Base-by-base conservation (phyloP, 768 basidiomycete genomes). In the Leccinum aurantiacum region DNA sequence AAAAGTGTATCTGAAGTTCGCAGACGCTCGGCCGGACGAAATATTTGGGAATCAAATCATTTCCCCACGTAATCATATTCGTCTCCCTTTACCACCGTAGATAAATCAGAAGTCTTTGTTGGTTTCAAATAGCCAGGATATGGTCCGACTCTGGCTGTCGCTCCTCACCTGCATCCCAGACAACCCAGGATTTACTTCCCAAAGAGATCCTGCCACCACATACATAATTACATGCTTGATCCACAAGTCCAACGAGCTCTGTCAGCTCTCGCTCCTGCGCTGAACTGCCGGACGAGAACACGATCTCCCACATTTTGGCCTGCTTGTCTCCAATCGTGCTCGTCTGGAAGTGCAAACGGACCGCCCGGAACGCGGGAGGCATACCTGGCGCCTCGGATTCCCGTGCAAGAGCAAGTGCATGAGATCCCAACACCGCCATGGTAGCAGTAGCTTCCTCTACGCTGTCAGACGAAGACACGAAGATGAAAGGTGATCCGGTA, bases 351-450 rank as follows among this genome's bases (percentile, higher is more conserved):
- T 57, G 44, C 67, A 69, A 59, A n/a, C 67, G 67, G 17, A 68
- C 67, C 25, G 67, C 67, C 14, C 24, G 46, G 29, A 67, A 67
- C 15, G 15, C 22, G 24, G 22, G 54, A 19, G 55, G n/a, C 6
- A 29, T 35, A 19, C 47, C 14, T 19, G 50, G 37, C 8, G 19
- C 50, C n/a, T 52, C 57, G 5, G 56, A 17, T 59, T 63, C 67
- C 14, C 7, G 59, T 24, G 67, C 49, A 27, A 72, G 62, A 19
- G 69, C 69, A 53, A 70, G 60, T 4, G 63, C 71, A 53, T 70
- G 63, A 25, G 55, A 53, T 24, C 69, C 69, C 53, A 70, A 38
- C 10, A 72, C 59, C 17, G 70, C 68, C 63, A 72, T 70, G 4
- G 59, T 56, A 13, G 65, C 68, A 4, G 60, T 56, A 19, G 69